Evolutionary conservation across 805 yeast species (phyloP), one percentile per base, ranked within the genome.

Genomic region (Wickerhamiella dianesei): DNA sequence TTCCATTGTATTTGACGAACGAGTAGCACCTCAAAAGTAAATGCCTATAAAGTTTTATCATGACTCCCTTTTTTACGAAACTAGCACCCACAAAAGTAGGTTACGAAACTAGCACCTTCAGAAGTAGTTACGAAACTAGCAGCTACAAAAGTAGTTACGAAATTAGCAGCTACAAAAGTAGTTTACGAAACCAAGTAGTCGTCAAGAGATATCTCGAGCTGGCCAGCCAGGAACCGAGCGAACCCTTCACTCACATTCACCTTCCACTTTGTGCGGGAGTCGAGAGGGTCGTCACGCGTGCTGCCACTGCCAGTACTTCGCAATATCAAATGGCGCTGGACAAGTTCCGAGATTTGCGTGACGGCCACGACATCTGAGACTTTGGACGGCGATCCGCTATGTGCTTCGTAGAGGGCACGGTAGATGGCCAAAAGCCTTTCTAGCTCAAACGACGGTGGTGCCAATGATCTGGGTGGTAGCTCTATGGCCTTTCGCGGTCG

Each of bases 371-470:
- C 60, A 5, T 69, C 52, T 44, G 65, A 70, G 12, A 69, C 61
- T 21, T 55, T 70, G 12, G 6, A 25, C 8, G 20, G 9, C 6
- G n/a, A 4, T n/a, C 41, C 41, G 17, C 41, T 21, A 25, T 25
- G 32, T 9, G 41, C 18, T 19, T 69, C 73, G 56, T 75, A 76
- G 13, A 87, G 76, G 0, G 94, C 79, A 40, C 81, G 80, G 35
- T 82, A 68, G 20, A 88, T 83, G 0, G 96, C 94, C 49, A 83
- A 64, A 59, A 85, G 58, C 48, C 96, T 70, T 59, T 88, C 96
- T 41, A 86, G 60, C 35, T 80, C 83, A 61, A 87, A 87, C 29
- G 76, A 64, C 22, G 80, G 76, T 0, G 95, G 82, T n/a, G 80
- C 76, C 39, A 82, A 64, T 49, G 80, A 69, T 35, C 84, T 69